A percentile compares a stretch with the other conserved stretches of the same genome.
Evolutionary conservation across 305 asterid genomes (phyloP).

Genomic region (Ilex paraguariensis): DNA sequence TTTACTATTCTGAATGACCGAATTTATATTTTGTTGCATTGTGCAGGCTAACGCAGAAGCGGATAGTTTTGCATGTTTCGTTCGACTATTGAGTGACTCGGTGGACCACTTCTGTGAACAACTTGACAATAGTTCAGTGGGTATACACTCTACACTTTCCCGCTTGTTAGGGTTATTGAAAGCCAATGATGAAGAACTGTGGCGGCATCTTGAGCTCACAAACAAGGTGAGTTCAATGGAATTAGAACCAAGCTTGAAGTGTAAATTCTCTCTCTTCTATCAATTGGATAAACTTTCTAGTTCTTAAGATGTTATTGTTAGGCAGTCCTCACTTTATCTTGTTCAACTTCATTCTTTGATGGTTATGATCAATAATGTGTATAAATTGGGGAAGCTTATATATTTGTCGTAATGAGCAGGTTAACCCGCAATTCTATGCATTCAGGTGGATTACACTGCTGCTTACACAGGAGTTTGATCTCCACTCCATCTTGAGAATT

Average conservation of each 20-base stretch:
- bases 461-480: conserved; percentile 19
- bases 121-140: conserved; percentile 16
- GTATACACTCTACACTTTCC: conserved; percentile 17
- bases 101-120: conserved; percentile 19
- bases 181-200: conserved; percentile 16
- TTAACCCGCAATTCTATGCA: conserved; percentile 18
- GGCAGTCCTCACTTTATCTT: no score
- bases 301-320: no score
- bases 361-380: no score
- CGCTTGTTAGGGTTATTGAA: conserved; percentile 14
- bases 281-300: background rate
- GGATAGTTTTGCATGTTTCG: conserved; percentile 15
- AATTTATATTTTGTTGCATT: background rate
- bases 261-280: no score
- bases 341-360: no score
- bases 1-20: no score
- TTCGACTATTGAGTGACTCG: conserved; percentile 12
- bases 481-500: conserved; percentile 14
- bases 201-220: conserved; percentile 22
- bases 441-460: conserved; percentile 19
- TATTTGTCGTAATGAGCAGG: background rate
- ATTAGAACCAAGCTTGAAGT: background rate
- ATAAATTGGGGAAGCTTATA: background rate
- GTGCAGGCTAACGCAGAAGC: conserved; percentile 18
- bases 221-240: conserved; percentile 8